Base-by-base conservation (phyloP, 176 grass and related monocot genomes). In the Musa itinerans region DNA sequence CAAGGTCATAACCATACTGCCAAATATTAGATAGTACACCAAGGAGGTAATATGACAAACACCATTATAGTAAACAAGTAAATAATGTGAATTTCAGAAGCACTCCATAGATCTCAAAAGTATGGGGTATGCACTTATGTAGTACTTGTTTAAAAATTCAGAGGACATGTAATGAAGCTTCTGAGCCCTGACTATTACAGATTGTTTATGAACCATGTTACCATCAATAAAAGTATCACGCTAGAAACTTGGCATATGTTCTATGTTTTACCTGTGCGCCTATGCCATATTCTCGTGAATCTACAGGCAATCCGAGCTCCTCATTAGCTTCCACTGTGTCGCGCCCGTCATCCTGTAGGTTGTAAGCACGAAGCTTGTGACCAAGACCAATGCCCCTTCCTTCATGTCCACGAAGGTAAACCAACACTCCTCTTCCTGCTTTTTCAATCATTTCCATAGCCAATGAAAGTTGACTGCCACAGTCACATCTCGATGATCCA, bases 291-390 rank as follows among this genome's bases (percentile, higher is more conserved):
- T 98, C 95, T 59, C 88, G 84, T 1, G 95, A 93, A 74, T 98
- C 95, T 49, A 86, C 88, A 52, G 90, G 95, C 72, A 98, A 78
- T 14, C 95, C 95, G 56, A 98, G 75, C 34, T 98, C 90, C 86
- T 91, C 85, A 72, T 98, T 98, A 80, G 95, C 95, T 87, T 98
- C 95, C 0, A 98, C 95, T 76, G 95, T 98, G 74, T 94, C 95
- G 0, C 91, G 68, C 10, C 95, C 95, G 64, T 85, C 82, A 74
- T 98, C 95, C 79, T 93, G 90, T 66, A 98, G 83, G 77, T 93
- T 98, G 81, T 98, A 98, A 17, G 95, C 90, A 53, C 90, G 90
- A 53, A 98, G 90, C 80, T 98, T 93, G 88, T 98, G 95, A 77
- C 95, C 95, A 26, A 98, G 71, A 23, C 95, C 95, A 11, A 98